A percentile compares a stretch with the other conserved stretches of the same genome.
These are phyloP conservation scores for Kalanchoe fedtschenkoi DNA, from an alignment of 164 flowering plant species.

Conservation along the genomic window DNA sequence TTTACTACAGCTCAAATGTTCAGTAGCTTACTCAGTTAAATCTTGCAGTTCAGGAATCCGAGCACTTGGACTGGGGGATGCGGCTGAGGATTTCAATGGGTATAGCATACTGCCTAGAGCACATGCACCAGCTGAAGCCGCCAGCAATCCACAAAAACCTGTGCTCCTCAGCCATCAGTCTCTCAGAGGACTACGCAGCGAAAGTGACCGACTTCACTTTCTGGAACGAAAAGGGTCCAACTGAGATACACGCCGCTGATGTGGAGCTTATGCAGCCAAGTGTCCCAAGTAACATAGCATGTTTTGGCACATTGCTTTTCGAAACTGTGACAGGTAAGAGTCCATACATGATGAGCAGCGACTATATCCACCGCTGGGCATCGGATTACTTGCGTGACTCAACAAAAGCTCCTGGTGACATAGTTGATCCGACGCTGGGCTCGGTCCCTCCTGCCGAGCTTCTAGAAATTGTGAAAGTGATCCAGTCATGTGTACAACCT, in stretches of 20 bases:
- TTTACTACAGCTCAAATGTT: neutral
- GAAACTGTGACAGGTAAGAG: slow-evolving; percentile 61
- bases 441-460: slow-evolving; percentile 40
- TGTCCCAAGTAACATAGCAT: slow-evolving; percentile 38
- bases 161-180: slow-evolving; percentile 41
- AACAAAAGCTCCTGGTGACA: slow-evolving; percentile 17
- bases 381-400: slow-evolving; percentile 31
- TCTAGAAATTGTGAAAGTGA: slow-evolving; percentile 32
- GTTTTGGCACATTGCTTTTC: slow-evolving; percentile 51
- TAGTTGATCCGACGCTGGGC: slow-evolving; percentile 58
- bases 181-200: slow-evolving; percentile 77
- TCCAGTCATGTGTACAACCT: slow-evolving; percentile 32
- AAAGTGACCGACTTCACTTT: slow-evolving; percentile 52
- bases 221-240: slow-evolving; percentile 24
- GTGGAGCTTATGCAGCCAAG: slow-evolving; percentile 14
- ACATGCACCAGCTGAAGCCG: slow-evolving; percentile 62
- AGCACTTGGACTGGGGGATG: slow-evolving; percentile 66
- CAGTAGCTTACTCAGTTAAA: neutral
- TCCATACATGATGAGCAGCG: slow-evolving; percentile 31
- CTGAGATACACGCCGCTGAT: slow-evolving; percentile 17
- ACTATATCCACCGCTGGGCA: slow-evolving; percentile 45
- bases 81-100: slow-evolving; percentile 75
- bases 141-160: slow-evolving; percentile 40
- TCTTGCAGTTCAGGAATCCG: slow-evolving; percentile 68
- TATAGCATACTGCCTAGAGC: slow-evolving; percentile 65